Conservation (phyloP, 2,329 filamentous ascomycete species). For the Cadophora luteo-olivacea region DNA sequence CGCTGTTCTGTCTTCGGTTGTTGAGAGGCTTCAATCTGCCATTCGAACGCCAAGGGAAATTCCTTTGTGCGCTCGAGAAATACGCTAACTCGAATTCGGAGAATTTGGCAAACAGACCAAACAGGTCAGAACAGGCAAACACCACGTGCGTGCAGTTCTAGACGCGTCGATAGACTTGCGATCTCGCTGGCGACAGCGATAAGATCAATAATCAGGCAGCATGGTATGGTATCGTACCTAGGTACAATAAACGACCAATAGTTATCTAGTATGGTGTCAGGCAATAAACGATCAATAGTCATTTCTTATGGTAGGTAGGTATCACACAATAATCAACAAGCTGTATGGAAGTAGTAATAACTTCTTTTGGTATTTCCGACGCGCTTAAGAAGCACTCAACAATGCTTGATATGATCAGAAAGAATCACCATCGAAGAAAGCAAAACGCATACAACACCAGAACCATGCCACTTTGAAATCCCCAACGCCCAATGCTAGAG, state of each 20-base stretch:
- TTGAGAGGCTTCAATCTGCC: not conserved
- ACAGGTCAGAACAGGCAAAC: not conserved
- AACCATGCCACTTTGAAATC: conserved; percentile 3
- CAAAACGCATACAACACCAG: not conserved
- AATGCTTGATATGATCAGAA: not conserved
- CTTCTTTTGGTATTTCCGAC: not conserved
- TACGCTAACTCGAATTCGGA: not conserved
- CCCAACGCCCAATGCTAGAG: not conserved
- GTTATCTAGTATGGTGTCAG: too few relatives aligned
- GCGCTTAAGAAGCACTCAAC: not conserved
- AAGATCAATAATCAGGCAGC: not conserved
- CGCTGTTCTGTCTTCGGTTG: not conserved
- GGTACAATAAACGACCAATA: too few relatives aligned
- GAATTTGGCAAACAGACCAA: not conserved
- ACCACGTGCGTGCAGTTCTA: not conserved
- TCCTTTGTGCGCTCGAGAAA: not conserved
- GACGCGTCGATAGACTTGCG: not conserved
- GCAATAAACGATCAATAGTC: too few relatives aligned
- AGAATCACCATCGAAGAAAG: not conserved
- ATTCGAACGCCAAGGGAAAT: not conserved
- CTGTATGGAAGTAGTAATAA: not conserved
- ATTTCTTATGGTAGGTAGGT: too few relatives aligned
- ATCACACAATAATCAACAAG: not conserved
- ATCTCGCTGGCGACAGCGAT: not conserved
- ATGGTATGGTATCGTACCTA: not conserved